Evolutionary conservation across 164 flowering plant genomes (phyloP), one percentile per base, ranked within the genome.

Genomic region (Litsea cubeba): DNA sequence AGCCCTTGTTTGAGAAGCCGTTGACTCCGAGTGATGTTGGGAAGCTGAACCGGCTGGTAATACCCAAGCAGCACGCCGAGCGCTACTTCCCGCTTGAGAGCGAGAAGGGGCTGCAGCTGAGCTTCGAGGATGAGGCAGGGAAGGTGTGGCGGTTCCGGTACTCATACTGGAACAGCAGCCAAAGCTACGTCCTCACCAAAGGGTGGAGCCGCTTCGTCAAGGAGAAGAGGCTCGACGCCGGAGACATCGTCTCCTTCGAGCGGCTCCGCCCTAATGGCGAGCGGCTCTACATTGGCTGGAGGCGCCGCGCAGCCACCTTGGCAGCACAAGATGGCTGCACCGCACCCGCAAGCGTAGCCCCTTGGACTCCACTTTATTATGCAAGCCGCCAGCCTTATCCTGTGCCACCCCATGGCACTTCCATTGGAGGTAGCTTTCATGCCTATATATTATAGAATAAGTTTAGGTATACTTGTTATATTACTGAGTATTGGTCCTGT

Each of bases 1-100:
- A 87, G 60, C 40, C 82, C 72, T 79, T 93, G 92, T 95, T 93
- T 79, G 97, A 95, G 83, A 95, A 95, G 80, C 88, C 92, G 1
- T 70, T 93, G 24, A 95, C 99, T 5, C 99, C 98, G 0, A 93
- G 97, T 81, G 98, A 95, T 75, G 99, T 95, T 0, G 99, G 99
- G 2, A 93, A 93, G 83, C 90, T 93, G 20, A 95, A 93, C 86
- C 88, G 97, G 32, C 90, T 95, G 7, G 99, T 95, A 3, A 95
- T 95, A 50, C 99, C 99, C 2, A 95, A 95, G 76, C 99, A 95
- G 74, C 87, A 91, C 81, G 99, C 99, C 5, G 99, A 95, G 87
- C 87, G 85, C 71, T 83, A 89, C 83, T 90, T 95, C 77, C 97
- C 99, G 1, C 81, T 91, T 15, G 82, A 76, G 54, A 77, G 69